phyloP scores from a whole-genome alignment of 176 grass and related monocot genomes.

The Raddia guianensis region DNA sequence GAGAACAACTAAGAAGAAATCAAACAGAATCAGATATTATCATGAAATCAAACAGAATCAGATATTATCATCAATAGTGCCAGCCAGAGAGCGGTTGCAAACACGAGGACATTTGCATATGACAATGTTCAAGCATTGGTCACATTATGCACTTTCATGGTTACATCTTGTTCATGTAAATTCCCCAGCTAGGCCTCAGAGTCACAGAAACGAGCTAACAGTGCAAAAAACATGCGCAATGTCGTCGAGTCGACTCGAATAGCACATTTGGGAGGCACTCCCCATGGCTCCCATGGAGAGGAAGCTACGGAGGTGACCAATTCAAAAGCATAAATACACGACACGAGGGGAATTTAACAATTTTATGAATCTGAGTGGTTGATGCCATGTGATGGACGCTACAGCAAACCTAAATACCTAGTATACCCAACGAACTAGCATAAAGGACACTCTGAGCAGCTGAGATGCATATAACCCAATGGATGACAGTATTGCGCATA shows the following conservation, averaged over 20 bases:
- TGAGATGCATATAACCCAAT: neutral
- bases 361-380: too few relatives aligned
- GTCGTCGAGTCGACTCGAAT: too few relatives aligned
- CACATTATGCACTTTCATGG: neutral
- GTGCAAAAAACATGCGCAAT: neutral
- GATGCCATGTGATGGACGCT: too few relatives aligned
- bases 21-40: neutral
- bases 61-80: neutral
- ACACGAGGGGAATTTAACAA: too few relatives aligned
- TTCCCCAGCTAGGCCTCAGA: neutral
- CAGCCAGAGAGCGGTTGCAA: neutral
- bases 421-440: constrained; percentile 12
- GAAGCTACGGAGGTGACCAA: too few relatives aligned
- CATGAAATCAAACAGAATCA: too few relatives aligned
- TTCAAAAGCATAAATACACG: too few relatives aligned
- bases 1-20: constrained; percentile 36
- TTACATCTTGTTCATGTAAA: neutral
- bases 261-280: too few relatives aligned
- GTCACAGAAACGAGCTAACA: neutral
- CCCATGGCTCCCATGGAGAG: too few relatives aligned
- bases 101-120: neutral
- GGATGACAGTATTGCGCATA: neutral
- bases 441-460: neutral
- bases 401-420: too few relatives aligned
- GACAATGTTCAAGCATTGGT: neutral